Conservation (phyloP, 2,329 filamentous ascomycete genomes). For the Aureobasidium sp. region DNA sequence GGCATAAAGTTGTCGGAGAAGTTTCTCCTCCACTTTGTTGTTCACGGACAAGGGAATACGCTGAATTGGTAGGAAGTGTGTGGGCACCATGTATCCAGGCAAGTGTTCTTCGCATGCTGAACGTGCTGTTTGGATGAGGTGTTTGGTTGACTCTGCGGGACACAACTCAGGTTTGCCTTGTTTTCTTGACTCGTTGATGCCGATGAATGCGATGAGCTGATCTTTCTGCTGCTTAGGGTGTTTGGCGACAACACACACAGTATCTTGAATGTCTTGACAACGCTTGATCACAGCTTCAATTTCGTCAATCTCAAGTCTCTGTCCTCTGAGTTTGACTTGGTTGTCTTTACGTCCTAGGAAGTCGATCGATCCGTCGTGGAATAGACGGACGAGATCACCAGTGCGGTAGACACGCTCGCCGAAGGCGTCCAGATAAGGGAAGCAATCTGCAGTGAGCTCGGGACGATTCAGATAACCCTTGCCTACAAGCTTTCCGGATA, state of each 20-base stretch:
- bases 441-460: constrained; percentile 68
- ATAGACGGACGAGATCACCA: constrained; percentile 74
- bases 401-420: constrained; percentile 64
- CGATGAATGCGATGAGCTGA: constrained; percentile 69
- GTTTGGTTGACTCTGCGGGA: constrained; percentile 2
- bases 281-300: constrained; percentile 76
- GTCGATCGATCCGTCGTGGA: constrained; percentile 74
- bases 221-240: constrained; percentile 68
- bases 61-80: constrained; percentile 65
- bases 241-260: constrained; percentile 67
- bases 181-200: constrained; percentile 16
- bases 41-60: constrained; percentile 75
- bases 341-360: constrained; percentile 85
- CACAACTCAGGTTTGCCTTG: constrained; percentile 12
- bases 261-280: constrained; percentile 53
- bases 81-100: constrained; percentile 85
- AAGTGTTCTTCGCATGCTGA: constrained; percentile 60
- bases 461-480: constrained; percentile 78
- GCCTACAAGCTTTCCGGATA: constrained; percentile 78
- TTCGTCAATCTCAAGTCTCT: constrained; percentile 81
- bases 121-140: constrained; percentile 41
- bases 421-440: constrained; percentile 52
- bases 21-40: constrained; percentile 77
- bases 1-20: constrained; percentile 58
- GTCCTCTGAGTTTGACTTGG: constrained; percentile 84